phyloP scores from a whole-genome alignment of 371 early-diverging fungal species.

The Rhizopus microsporus region DNA sequence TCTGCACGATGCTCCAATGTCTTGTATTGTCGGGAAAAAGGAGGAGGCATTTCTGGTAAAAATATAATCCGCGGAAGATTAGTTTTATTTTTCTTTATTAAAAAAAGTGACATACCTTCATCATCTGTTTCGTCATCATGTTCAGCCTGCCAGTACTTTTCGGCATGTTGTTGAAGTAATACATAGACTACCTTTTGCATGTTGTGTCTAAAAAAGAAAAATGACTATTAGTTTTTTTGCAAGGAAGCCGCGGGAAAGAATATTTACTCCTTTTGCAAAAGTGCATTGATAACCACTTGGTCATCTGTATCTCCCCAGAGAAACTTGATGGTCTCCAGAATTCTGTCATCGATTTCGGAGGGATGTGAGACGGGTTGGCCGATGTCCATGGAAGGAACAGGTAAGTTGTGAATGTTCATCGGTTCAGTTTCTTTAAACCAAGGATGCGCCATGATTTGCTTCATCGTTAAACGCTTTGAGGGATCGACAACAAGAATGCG shows the following conservation, averaged over 20 bases:
- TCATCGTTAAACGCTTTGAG: slow-evolving; percentile 47
- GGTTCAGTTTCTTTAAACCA: slow-evolving; percentile 49
- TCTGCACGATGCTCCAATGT: slow-evolving; percentile 34
- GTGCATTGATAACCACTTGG: slow-evolving; percentile 38
- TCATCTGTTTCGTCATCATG: slow-evolving; percentile 42
- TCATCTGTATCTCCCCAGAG: slow-evolving; percentile 46
- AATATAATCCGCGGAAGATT: background rate
- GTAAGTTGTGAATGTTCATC: slow-evolving; percentile 31
- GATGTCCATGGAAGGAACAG: slow-evolving; percentile 48
- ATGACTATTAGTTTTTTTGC: background rate
- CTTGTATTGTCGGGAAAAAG: slow-evolving; percentile 31
- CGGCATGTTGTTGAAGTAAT: slow-evolving; percentile 48
- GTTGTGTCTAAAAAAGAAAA: slow-evolving; percentile 34
- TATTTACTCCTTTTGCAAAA: slow-evolving; percentile 46
- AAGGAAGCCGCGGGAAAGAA: slow-evolving; percentile 1
- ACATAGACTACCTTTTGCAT: slow-evolving; percentile 59
- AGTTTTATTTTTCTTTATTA: slow-evolving; percentile 6
- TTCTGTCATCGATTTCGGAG: slow-evolving; percentile 49
- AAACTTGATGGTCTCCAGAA: slow-evolving; percentile 45
- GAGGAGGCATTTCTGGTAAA: no score
- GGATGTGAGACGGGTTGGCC: slow-evolving; percentile 37
- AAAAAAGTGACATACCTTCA: slow-evolving; percentile 5
- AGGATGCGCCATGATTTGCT: slow-evolving; percentile 44
- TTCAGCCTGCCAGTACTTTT: slow-evolving; percentile 49
- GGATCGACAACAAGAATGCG: slow-evolving; percentile 52